A percentile compares a stretch with the other conserved stretches of the same genome.
These are phyloP conservation scores for Rhizopogon parksii DNA, from an alignment of 1,284 basidiomycete genomes.

Conservation along the genomic window DNA sequence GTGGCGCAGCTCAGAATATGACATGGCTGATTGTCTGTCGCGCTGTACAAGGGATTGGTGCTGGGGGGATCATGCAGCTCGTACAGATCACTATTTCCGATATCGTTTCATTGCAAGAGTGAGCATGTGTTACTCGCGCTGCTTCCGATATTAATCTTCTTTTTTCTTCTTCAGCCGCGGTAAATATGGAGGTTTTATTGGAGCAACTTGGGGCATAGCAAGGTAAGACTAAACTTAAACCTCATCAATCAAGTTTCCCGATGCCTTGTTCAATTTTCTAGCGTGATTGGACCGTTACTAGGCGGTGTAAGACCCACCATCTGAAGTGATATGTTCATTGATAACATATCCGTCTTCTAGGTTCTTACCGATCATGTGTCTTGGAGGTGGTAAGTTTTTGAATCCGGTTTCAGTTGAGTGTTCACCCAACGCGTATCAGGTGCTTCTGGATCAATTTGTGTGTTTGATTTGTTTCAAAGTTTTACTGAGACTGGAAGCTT, in stretches of 20 bases:
- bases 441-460: constrained; percentile 34
- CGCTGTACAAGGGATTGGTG: constrained; percentile 49
- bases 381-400: constrained; percentile 29
- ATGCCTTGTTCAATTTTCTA: constrained; percentile 10
- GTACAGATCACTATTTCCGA: constrained; percentile 35
- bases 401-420: not conserved
- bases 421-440: constrained; percentile 15
- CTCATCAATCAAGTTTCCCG: not conserved
- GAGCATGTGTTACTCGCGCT: constrained; percentile 4
- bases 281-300: constrained; percentile 40
- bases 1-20: constrained; percentile 44
- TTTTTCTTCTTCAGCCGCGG: constrained; percentile 25
- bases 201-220: constrained; percentile 40
- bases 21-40: constrained; percentile 41
- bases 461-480: constrained; percentile 2
- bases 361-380: constrained; percentile 35
- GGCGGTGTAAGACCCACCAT: constrained; percentile 22
- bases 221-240: constrained; percentile 27
- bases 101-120: constrained; percentile 31
- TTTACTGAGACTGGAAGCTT: no score
- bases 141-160: constrained; percentile 8
- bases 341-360: constrained; percentile 21
- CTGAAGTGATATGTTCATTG: not conserved
- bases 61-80: constrained; percentile 35
- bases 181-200: constrained; percentile 34